Base-by-base conservation (phyloP, 371 early-diverging fungal genomes). In the Quaeritorhiza haematococci region DNA sequence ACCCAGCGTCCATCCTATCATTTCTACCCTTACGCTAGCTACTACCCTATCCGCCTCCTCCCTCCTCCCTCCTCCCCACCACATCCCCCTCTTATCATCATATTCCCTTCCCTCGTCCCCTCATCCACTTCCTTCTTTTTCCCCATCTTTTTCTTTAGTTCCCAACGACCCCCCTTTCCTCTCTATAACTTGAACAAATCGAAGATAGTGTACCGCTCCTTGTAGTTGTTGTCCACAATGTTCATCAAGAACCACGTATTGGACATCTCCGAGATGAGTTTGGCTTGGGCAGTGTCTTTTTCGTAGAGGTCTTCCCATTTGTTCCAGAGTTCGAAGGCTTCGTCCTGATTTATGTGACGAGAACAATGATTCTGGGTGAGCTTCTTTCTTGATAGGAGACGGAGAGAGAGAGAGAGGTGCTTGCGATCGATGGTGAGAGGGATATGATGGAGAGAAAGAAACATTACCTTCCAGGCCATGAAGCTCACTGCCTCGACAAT, bases 221-320 rank as follows among this genome's bases (percentile, higher is more conserved):
- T 88, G 74, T 86, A 97, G 69, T 97, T 89, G 68, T 97, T 96
- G 68, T 95, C 87, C 19, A 97, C 98, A 56, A 97, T 84, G 72
- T 94, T 96, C 61, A 96, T 78, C 68, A 97, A 73, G 67, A 85
- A 94, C 91, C 92, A 97, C 26, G 79, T 79, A 56, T 89, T 82
- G 30, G 79, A 68, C 57, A 97, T 85, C 34, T 69, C 64, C 45
- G 78, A 33, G 52, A 95, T 83, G 44, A 90, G 62, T 63, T 81
- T 70, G 41, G 68, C 66, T n/a, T 87, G 71, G 17, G 64, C 50
- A 13, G 89, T 80, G 42, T 75, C 79, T 1, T 71, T 74, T 1
- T 62, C 58, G 61, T 96, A 92, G 24, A 91, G 73, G 46, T 75
- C 72, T 1, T 87, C 80, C 98, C 98, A 97, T 71, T 89, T 85